Conservation (phyloP, 306 rosid species). For the Rosa multiflora region DNA sequence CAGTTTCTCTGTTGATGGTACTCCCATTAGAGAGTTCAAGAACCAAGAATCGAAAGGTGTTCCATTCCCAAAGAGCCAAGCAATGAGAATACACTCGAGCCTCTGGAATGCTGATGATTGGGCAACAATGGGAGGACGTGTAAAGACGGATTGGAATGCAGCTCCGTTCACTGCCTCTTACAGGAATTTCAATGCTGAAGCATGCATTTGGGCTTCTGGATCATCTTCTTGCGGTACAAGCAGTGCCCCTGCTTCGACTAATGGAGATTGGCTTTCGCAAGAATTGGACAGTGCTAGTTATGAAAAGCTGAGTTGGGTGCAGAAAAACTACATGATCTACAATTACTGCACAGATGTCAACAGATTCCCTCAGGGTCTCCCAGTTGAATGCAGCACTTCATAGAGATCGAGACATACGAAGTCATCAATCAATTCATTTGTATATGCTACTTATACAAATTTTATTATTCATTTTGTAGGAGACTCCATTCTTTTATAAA, state of each 20-base stretch:
- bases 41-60: slow-evolving; percentile 54
- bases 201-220: slow-evolving; percentile 46
- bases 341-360: slow-evolving; percentile 52
- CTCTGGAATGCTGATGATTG: slow-evolving; percentile 82
- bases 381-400: slow-evolving; percentile 39
- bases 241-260: neutral
- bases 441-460: neutral
- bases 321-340: slow-evolving; percentile 57
- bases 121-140: slow-evolving; percentile 79
- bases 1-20: slow-evolving; percentile 70
- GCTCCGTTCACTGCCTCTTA: slow-evolving; percentile 65
- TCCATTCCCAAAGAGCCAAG: slow-evolving; percentile 53
- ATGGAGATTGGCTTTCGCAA: slow-evolving; percentile 40
- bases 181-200: slow-evolving; percentile 57
- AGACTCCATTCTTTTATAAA: neutral
- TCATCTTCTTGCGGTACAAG: no score
- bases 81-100: slow-evolving; percentile 64
- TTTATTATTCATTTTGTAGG: neutral
- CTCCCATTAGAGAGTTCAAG: slow-evolving; percentile 72
- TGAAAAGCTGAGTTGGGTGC: slow-evolving; percentile 49
- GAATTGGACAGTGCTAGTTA: slow-evolving; percentile 41
- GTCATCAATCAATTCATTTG: neutral
- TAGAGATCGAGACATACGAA: neutral
- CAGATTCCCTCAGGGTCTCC: slow-evolving; percentile 64
- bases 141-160: slow-evolving; percentile 61